phyloP scores from a whole-genome alignment of 2,329 filamentous ascomycete species.

The Venturia carpophila region DNA sequence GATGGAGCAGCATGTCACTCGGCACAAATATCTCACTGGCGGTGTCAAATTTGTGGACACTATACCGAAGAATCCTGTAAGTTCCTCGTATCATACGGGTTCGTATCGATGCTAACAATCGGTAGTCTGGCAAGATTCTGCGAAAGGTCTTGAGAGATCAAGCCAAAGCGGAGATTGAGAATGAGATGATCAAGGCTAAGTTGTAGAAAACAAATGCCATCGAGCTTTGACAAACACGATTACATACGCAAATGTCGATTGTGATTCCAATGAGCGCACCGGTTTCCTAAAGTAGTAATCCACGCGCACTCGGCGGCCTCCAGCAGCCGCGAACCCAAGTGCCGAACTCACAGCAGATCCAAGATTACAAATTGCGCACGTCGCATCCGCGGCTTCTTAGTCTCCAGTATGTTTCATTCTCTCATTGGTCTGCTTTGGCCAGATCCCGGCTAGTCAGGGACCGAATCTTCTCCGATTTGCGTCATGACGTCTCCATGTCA shows the following conservation, averaged over 20 bases:
- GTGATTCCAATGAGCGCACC: background rate
- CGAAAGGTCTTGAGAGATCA: conserved; percentile 52
- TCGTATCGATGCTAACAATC: conserved; percentile 21
- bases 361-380: background rate
- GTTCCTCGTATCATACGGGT: conserved; percentile 17
- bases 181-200: conserved; percentile 27
- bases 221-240: background rate
- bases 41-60: conserved; percentile 61
- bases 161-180: conserved; percentile 45
- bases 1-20: conserved; percentile 56
- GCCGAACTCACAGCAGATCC: background rate
- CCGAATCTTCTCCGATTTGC: background rate
- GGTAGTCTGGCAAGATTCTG: conserved; percentile 58
- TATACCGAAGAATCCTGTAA: conserved; percentile 64
- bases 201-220: conserved; percentile 20
- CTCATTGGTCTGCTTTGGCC: background rate
- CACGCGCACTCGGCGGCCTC: background rate
- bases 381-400: background rate
- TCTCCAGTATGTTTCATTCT: background rate
- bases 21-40: conserved; percentile 61
- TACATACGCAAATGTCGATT: background rate
- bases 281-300: background rate
- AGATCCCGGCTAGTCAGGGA: background rate
- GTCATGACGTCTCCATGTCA: background rate
- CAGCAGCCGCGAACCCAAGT: background rate